Base-by-base conservation (phyloP, 2,329 filamentous ascomycete genomes). In the Diaporthe vexans region DNA sequence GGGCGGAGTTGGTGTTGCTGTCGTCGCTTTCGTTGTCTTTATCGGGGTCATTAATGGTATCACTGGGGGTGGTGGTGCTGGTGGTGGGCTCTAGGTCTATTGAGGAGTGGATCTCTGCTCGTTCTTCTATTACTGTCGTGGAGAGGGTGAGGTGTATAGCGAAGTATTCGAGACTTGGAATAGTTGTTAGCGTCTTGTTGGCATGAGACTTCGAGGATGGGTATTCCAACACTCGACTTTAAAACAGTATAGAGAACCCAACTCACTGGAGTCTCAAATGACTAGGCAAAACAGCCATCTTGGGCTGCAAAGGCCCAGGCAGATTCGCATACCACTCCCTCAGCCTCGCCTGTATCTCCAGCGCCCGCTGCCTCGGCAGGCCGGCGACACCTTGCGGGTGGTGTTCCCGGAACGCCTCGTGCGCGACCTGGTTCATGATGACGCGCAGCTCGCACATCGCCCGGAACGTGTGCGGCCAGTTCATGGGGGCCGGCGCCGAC, bases 401-500 rank as follows among this genome's bases (percentile, higher is more conserved):
- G 19, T 51, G 61, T 1, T 67, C 61, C 6, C 29, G 43, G 29
- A 67, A 67, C 10, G 61, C 29, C 61, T 67, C 61, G 26, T 24
- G 7, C 21, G 61, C 46, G 11, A 67, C 61, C 43, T 37, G 17
- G 29, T 67, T 67, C 61, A 67, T 52, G 21, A 67, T 52, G 2
- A 67, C 40, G 11, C 61, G 61, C 43, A 67, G 61, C 43, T 15
- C 4, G 29, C 61, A 67, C 61, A 37, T 51, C 19, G 61, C 61
- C 21, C 61, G 26, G 61, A 67, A 67, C 26, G 61, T 67, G 21
- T 67, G 46, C 43, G 61, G 43, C 61, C 61, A 67, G 61, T 4
- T 1, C 61, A 51, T 52, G 6, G 61, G 61, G 29, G 46, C 13
- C 37, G 37, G 37, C 19, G 61, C 43, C 21, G 46, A 4, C 37